Evolutionary conservation across 2,329 filamentous ascomycete species (phyloP).

Genomic region (Ophiostoma triangulosporum): DNA sequence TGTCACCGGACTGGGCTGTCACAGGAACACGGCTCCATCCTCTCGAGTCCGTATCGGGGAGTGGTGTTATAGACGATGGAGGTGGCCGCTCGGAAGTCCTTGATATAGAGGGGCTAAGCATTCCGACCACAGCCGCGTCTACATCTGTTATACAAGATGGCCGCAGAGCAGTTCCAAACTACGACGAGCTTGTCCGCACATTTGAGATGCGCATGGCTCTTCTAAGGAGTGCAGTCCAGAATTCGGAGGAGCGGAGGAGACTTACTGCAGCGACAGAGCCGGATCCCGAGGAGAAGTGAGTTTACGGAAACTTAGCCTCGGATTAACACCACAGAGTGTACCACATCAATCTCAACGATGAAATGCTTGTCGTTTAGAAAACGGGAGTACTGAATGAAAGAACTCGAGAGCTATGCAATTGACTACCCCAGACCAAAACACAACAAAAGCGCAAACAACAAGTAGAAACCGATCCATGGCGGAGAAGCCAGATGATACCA

Average conservation of each 20-base stretch:
- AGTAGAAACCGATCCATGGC: too few species aligned
- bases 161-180: constrained; percentile 22
- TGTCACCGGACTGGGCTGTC: constrained; percentile 60
- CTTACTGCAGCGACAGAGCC: background rate
- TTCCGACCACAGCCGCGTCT: background rate
- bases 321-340: too few species aligned
- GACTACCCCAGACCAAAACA: too few species aligned
- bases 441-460: too few species aligned
- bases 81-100: constrained; percentile 41
- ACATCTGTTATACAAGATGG: background rate
- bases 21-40: constrained; percentile 32
- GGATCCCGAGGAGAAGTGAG: constrained; percentile 14
- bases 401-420: too few species aligned
- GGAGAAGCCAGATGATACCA: too few species aligned
- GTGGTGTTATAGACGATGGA: constrained; percentile 7
- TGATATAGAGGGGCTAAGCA: constrained; percentile 38
- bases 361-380: too few species aligned
- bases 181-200: constrained; percentile 37
- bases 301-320: too few species aligned
- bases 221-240: constrained; percentile 39
- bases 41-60: constrained; percentile 21
- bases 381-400: too few species aligned
- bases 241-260: constrained; percentile 26
- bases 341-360: too few species aligned
- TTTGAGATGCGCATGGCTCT: constrained; percentile 45